phyloP scores from a whole-genome alignment of 1,139 yeast genomes.

The Candida sp. region DNA sequence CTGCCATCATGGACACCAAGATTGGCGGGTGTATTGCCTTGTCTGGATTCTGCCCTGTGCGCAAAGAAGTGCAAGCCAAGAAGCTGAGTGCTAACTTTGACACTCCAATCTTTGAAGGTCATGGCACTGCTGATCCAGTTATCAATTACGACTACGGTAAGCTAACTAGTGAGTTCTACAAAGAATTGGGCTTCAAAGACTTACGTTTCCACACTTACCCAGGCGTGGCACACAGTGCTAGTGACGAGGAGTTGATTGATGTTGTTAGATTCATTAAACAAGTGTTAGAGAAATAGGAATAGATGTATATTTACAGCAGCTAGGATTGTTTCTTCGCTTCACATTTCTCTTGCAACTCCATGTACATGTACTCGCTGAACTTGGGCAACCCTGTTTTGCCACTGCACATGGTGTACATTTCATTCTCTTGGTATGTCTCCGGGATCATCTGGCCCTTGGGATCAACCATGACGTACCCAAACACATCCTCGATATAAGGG shows the following conservation, averaged over 20 bases:
- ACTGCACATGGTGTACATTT: conserved; percentile 62
- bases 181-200: conserved; percentile 53
- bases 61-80: conserved; percentile 36
- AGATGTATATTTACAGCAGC: neutral
- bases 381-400: conserved; percentile 57
- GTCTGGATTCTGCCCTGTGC: conserved; percentile 78
- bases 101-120: conserved; percentile 89
- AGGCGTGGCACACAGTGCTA: conserved; percentile 71
- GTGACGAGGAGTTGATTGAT: conserved; percentile 68
- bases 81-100: conserved; percentile 43
- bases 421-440: conserved; percentile 61
- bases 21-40: conserved; percentile 81
- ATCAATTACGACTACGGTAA: conserved; percentile 55
- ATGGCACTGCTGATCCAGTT: conserved; percentile 80
- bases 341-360: conserved; percentile 35
- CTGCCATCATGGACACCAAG: conserved; percentile 52
- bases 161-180: conserved; percentile 49
- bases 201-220: conserved; percentile 61
- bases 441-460: conserved; percentile 56
- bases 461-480: conserved; percentile 73
- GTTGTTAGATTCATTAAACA: conserved; percentile 53
- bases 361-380: conserved; percentile 59
- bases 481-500: conserved; percentile 73
- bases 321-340: conserved; percentile 4
- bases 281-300: conserved; percentile 12